Conservation (phyloP, 495 filamentous ascomycete genomes). For the Neurospora cerealis region DNA sequence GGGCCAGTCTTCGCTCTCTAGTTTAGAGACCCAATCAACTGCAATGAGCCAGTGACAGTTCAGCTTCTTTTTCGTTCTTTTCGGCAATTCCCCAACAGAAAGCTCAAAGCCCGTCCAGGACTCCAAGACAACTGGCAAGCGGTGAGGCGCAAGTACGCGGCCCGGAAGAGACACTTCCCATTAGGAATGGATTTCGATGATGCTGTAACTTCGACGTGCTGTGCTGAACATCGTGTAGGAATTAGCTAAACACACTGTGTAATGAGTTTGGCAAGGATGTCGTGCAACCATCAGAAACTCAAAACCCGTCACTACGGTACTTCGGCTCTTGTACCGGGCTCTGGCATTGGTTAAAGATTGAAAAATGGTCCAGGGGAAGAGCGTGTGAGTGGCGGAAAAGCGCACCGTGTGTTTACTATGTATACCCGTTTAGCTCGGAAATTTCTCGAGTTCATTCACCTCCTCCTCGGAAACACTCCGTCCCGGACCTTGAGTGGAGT, state of each 20-base stretch:
- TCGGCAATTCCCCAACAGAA: neutral
- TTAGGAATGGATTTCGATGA: neutral
- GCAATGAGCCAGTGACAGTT: neutral
- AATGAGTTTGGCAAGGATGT: neutral
- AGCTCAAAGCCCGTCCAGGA: neutral
- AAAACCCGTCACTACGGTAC: neutral
- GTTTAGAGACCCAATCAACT: too few relatives aligned
- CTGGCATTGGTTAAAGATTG: neutral
- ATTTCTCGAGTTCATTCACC: neutral
- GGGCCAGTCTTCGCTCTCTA: too few relatives aligned
- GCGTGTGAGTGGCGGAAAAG: neutral
- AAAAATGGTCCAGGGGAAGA: too few relatives aligned
- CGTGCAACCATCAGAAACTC: neutral
- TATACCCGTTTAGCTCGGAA: neutral
- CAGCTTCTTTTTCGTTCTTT: neutral
- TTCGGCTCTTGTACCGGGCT: neutral
- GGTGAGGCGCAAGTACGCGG: neutral
- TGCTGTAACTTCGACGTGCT: neutral
- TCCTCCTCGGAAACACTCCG: neutral
- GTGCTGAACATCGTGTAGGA: neutral
- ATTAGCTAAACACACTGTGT: neutral
- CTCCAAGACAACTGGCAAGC: neutral
- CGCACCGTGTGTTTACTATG: neutral
- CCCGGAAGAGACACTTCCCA: neutral
- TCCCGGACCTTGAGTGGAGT: neutral